Evolutionary conservation across 306 rosid genomes (phyloP), one percentile per base, ranked within the genome.

Genomic region (Prunus mongolica): DNA sequence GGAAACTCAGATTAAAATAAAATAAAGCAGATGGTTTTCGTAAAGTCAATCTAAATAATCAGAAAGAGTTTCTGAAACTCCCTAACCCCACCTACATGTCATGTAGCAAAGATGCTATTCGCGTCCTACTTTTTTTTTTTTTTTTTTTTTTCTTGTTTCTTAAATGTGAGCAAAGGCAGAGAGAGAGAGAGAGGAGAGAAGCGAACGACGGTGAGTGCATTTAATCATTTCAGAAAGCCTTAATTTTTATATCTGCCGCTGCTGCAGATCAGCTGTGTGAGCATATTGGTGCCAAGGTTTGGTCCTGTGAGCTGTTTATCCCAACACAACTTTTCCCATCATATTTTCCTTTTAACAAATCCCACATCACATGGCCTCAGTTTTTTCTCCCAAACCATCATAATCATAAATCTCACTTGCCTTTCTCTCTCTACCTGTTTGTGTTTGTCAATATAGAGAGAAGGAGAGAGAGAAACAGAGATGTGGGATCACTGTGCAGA

Each of bases 21-120:
- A 38, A 65, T 57, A 57, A 46, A 61, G 3, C 66, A 49, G 64
- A 68, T 20, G 7, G 76, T 44, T 69, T 52, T 69, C 46, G 69
- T 50, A 65, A 80, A 88, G 84, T 89, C 88, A 85, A 83, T 91
- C 84, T 49, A 10, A 55, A 38, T 38, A 1, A 6, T 7, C 25
- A 45, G 55, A 54, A 20, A 41, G 50, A 30, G 41, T 25, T 72
- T 69, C 79, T 82, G 79, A 74, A 74, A 68, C 49, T 61, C 73
- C 79, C 65, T 30, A 84, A 81, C 88, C 74, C 47, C 76, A 78
- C 75, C 82, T 83, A 50, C 41, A 19, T 86, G 96, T 90, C 93
- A 41, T 28, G 25, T 85, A 72, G 76, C 76, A 73, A 85, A 90
- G 91, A 90, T 94, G 89, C 89, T 74, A 68, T 76, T 67, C 84